A percentile compares a stretch with the other conserved stretches of the same genome.
These are phyloP conservation scores for Leccinum disarticulatum DNA, from an alignment of 768 basidiomycete genomes.

Conservation along the genomic window DNA sequence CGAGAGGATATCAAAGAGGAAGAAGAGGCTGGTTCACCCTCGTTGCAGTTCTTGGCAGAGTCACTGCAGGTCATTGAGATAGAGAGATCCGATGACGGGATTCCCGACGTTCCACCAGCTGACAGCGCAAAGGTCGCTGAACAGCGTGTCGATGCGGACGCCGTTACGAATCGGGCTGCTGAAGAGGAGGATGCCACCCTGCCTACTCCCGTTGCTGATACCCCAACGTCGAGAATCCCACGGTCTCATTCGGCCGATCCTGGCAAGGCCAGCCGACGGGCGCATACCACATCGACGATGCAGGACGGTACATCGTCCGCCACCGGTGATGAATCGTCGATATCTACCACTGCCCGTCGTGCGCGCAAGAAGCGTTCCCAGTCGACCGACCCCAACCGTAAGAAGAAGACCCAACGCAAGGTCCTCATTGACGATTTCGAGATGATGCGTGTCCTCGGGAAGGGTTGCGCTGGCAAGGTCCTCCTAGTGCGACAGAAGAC, in stretches of 20 bases:
- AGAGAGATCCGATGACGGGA: conserved; percentile 24
- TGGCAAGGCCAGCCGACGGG: conserved; percentile 57
- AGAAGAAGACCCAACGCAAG: conserved; percentile 59
- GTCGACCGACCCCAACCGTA: conserved; percentile 49
- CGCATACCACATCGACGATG: conserved; percentile 53
- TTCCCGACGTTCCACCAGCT: conserved; percentile 13
- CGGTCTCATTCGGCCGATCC: conserved; percentile 85
- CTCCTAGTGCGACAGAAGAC: conserved; percentile 83
- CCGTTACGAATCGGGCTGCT: conserved; percentile 18
- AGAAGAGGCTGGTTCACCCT: conserved; percentile 11
- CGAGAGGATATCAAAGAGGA: conserved; percentile 30
- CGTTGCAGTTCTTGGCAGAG: conserved; percentile 7
- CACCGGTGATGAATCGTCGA: conserved; percentile 70
- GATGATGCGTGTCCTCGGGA: conserved; percentile 94
- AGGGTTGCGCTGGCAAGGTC: conserved; percentile 97
- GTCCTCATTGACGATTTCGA: conserved; percentile 91
- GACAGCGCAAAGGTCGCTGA: conserved; percentile 8
- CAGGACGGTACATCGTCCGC: conserved; percentile 55
- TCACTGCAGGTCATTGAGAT: conserved; percentile 19
- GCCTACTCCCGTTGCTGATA: conserved; percentile 41
- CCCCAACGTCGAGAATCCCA: conserved; percentile 49
- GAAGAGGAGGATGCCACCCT: conserved; percentile 33
- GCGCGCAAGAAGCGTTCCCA: conserved; percentile 55
- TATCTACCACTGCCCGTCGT: conserved; percentile 52
- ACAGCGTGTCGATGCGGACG: conserved; percentile 24